phyloP scores from a whole-genome alignment of 2,329 filamentous ascomycete species.

The Aspergillus quadrilineatus region DNA sequence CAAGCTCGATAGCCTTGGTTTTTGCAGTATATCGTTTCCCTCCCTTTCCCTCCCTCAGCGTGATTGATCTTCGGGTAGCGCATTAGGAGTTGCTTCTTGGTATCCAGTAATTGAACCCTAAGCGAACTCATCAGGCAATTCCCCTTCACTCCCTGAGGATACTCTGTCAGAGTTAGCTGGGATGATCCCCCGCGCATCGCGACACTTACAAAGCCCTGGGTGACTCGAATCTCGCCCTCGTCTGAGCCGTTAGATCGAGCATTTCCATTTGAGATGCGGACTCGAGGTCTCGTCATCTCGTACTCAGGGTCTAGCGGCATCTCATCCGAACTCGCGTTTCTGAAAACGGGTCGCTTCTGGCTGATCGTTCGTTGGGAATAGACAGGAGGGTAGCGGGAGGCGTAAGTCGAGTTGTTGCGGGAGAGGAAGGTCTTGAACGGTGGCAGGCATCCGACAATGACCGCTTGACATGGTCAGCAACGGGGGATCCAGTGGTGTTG shows the following conservation, averaged over 20 bases:
- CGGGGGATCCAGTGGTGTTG: neutral
- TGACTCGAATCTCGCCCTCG: conserved; percentile 16
- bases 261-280: no score
- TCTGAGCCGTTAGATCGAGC: no score
- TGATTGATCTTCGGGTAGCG: no score
- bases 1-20: no score
- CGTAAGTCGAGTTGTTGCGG: neutral
- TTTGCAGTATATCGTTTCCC: no score
- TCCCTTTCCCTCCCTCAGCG: no score
- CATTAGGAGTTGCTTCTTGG: no score
- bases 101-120: no score
- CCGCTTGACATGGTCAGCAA: conserved; percentile 3
- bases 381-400: conserved; percentile 2
- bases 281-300: neutral
- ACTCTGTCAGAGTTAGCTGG: no score
- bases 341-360: neutral
- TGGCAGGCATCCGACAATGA: conserved; percentile 21
- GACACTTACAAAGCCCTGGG: conserved; percentile 19
- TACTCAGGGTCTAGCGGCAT: conserved; percentile 1
- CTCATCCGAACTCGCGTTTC: conserved; percentile 2
- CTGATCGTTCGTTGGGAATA: neutral
- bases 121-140: no score
- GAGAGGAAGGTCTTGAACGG: conserved; percentile 21
- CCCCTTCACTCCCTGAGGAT: no score
- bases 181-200: no score